phyloP scores from a whole-genome alignment of 2,329 filamentous ascomycete species.

The Cladophialophora psammophila region DNA sequence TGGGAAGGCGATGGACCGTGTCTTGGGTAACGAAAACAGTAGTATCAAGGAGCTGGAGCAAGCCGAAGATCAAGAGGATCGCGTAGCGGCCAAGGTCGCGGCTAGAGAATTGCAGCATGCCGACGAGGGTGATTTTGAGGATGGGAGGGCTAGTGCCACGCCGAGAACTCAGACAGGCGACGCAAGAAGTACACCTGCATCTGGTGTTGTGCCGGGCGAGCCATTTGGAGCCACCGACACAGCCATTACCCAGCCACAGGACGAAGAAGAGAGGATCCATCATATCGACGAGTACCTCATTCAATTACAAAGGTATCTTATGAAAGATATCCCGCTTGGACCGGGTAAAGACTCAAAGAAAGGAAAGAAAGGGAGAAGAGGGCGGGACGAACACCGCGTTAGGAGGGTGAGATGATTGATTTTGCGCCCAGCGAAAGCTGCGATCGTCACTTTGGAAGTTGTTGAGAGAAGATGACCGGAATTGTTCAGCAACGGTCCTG shows the following conservation, averaged over 20 bases:
- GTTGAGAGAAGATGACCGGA: not conserved
- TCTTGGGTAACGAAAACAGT: constrained; percentile 69
- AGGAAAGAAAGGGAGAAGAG: constrained; percentile 56
- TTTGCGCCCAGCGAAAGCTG: not conserved
- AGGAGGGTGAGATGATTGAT: constrained; percentile 41
- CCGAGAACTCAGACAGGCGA: constrained; percentile 42
- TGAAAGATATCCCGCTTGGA: constrained; percentile 58
- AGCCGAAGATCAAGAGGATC: constrained; percentile 92
- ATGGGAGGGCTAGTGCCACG: constrained; percentile 57
- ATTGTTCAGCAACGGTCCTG: not conserved
- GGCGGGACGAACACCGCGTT: constrained; percentile 57
- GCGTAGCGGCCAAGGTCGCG: constrained; percentile 82
- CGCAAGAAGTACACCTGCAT: constrained; percentile 29
- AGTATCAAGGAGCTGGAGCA: constrained; percentile 77
- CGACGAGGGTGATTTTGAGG: constrained; percentile 84
- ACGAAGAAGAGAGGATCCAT: constrained; percentile 55
- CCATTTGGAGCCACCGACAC: constrained; percentile 41
- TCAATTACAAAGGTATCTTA: constrained; percentile 68
- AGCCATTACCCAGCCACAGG: constrained; percentile 50
- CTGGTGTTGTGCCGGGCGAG: constrained; percentile 20
- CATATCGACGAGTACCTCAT: constrained; percentile 81
- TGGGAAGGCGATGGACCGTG: constrained; percentile 82
- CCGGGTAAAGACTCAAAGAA: constrained; percentile 53
- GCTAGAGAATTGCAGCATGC: constrained; percentile 86
- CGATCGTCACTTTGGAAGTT: no score